A percentile compares a stretch with the other conserved stretches of the same genome.
These are phyloP conservation scores for Cupressus sempervirens DNA, from an alignment of 75 land plant species.

Conservation along the genomic window DNA sequence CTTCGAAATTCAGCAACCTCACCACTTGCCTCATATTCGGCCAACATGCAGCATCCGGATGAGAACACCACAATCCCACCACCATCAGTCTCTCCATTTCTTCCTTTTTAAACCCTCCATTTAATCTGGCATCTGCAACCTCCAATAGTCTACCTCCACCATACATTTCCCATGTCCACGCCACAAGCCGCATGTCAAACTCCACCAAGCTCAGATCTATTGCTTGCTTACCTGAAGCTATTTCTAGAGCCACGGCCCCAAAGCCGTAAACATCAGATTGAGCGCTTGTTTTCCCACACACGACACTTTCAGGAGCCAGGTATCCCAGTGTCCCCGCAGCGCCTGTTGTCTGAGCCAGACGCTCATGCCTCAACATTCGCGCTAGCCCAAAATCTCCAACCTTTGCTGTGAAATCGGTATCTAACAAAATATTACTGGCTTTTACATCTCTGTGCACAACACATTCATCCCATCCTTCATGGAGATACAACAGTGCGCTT, in stretches of 20 bases:
- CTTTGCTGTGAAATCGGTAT: background rate
- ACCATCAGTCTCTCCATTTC: conserved; percentile 36
- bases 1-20: background rate
- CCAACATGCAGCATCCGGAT: background rate
- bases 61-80: background rate
- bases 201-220: conserved; percentile 24
- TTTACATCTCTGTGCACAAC: too few relatives aligned
- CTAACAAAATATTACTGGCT: background rate
- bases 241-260: conserved; percentile 4
- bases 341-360: background rate
- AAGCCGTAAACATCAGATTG: background rate
- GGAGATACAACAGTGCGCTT: background rate
- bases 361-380: background rate
- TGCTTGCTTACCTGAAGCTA: conserved; percentile 16
- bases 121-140: conserved; percentile 55
- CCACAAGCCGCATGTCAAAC: conserved; percentile 57
- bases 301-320: background rate
- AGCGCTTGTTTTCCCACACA: background rate
- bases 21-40: background rate
- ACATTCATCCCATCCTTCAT: too few relatives aligned
- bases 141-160: conserved; percentile 37
- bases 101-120: conserved; percentile 38
- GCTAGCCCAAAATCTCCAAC: background rate
- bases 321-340: background rate
- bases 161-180: conserved; percentile 76